A percentile compares a stretch with the other conserved stretches of the same genome.
Conservation (phyloP, 345 rosid genomes). For the Excoecaria agallocha region DNA sequence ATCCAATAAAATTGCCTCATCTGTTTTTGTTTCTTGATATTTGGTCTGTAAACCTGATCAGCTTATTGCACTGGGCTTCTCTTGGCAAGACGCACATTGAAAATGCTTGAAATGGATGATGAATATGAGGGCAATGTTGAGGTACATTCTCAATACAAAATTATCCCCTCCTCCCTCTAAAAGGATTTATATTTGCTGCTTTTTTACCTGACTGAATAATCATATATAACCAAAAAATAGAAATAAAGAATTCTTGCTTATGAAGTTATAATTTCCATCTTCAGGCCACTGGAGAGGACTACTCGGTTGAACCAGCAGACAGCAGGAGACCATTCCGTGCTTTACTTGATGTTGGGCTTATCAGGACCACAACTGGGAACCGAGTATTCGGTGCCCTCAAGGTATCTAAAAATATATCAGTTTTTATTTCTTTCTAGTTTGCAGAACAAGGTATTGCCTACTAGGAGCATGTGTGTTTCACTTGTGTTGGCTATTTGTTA, state of each 20-base stretch:
- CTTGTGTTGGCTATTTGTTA: too few species aligned
- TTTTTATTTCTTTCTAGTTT: background rate
- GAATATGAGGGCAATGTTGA: constrained; percentile 75
- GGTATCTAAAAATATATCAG: constrained; percentile 32
- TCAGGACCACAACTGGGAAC: constrained; percentile 73
- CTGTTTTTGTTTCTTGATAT: background rate
- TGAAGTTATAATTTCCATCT: background rate
- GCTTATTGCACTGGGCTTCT: constrained; percentile 78
- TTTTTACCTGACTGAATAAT: background rate
- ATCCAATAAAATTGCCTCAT: background rate
- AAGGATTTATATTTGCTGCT: background rate
- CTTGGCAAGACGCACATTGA: constrained; percentile 67
- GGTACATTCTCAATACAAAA: constrained; percentile 34
- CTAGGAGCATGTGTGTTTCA: background rate
- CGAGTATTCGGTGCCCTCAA: constrained; percentile 79
- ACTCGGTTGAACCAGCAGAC: constrained; percentile 73
- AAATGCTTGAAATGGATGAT: constrained; percentile 64
- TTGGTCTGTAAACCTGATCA: constrained; percentile 12
- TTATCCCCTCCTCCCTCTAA: background rate
- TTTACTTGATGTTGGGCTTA: constrained; percentile 74
- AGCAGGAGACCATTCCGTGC: constrained; percentile 79
- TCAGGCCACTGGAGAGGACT: constrained; percentile 86
- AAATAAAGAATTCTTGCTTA: background rate
- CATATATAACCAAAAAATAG: too few species aligned
- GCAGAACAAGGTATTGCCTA: background rate